A percentile compares a stretch with the other conserved stretches of the same genome.
Evolutionary conservation across 148 eudicot genomes (phyloP).

Genomic region (Cornus kousa): DNA sequence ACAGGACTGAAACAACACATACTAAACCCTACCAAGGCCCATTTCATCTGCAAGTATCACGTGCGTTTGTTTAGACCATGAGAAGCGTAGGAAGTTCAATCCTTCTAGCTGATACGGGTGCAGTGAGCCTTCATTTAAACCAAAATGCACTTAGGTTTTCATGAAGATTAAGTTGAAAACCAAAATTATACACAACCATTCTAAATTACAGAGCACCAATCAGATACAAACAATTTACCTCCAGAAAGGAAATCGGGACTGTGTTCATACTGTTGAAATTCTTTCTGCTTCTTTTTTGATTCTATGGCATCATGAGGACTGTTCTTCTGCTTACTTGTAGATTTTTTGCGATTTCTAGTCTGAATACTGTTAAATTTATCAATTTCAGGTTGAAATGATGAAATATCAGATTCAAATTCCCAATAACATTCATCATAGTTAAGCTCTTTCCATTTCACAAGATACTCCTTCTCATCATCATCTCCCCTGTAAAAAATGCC

Average conservation of each 20-base stretch:
- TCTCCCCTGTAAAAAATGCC: constrained; percentile 45
- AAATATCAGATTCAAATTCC: constrained; percentile 85
- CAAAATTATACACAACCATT: background rate
- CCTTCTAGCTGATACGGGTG: constrained; percentile 99
- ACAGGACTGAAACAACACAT: background rate
- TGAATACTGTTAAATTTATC: constrained; percentile 61
- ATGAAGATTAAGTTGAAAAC: background rate
- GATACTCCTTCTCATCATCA: constrained; percentile 80
- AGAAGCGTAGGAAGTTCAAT: constrained; percentile 88
- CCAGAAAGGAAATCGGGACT: constrained; percentile 86
- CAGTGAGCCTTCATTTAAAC: constrained; percentile 59
- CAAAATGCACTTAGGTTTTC: constrained; percentile 11
- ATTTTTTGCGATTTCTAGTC: constrained; percentile 54
- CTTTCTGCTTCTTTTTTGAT: constrained; percentile 60
- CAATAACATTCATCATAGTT: constrained; percentile 89
- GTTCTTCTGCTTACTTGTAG: constrained; percentile 53
- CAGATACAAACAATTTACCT: constrained; percentile 32
- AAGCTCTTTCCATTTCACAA: constrained; percentile 92
- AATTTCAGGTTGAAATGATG: constrained; percentile 72
- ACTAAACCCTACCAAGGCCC: constrained; percentile 77
- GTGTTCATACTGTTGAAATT: constrained; percentile 83
- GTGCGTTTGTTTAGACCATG: constrained; percentile 95
- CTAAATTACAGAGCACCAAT: background rate
- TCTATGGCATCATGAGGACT: constrained; percentile 49
- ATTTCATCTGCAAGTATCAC: constrained; percentile 99